Evolutionary conservation across 1,139 yeast genomes (phyloP).

Genomic region (Lodderomyces margitis): DNA sequence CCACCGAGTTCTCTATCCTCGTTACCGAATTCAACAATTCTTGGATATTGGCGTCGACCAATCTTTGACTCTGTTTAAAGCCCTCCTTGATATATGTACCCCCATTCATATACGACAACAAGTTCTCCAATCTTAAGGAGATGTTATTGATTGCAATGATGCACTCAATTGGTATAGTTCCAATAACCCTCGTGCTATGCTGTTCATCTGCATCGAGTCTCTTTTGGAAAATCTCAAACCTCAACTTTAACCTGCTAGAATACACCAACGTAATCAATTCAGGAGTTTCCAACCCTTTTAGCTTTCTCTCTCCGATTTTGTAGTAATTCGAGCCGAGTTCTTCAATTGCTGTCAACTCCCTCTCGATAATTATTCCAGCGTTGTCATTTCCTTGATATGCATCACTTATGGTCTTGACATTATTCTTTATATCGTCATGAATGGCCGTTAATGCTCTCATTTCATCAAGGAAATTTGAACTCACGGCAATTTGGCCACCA

Average conservation of each 20-base stretch:
- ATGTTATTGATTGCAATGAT: conserved; percentile 49
- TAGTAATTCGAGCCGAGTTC: conserved; percentile 69
- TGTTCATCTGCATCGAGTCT: conserved; percentile 20
- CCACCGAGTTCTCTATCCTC: conserved; percentile 57
- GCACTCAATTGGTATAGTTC: conserved; percentile 42
- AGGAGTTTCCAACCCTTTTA: conserved; percentile 93
- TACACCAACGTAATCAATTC: conserved; percentile 80
- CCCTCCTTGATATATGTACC: conserved; percentile 27
- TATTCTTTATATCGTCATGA: conserved; percentile 47
- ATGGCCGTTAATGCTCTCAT: conserved; percentile 56
- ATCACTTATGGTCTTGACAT: conserved; percentile 41
- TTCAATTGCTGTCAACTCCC: conserved; percentile 64
- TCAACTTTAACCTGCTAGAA: conserved; percentile 61
- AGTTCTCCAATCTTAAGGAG: conserved; percentile 48
- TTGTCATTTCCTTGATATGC: conserved; percentile 63
- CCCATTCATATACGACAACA: conserved; percentile 41
- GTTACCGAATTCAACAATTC: conserved; percentile 56
- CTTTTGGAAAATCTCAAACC: conserved; percentile 48
- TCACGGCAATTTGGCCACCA: conserved; percentile 94
- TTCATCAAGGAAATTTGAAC: conserved; percentile 77
- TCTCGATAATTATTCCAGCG: conserved; percentile 64
- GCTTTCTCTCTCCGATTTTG: conserved; percentile 79
- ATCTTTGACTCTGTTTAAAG: conserved; percentile 14
- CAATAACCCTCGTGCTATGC: conserved; percentile 29
- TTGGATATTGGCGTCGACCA: conserved; percentile 2